Evolutionary conservation across 805 yeast genomes (phyloP).

Genomic region (Candida sonorensis): DNA sequence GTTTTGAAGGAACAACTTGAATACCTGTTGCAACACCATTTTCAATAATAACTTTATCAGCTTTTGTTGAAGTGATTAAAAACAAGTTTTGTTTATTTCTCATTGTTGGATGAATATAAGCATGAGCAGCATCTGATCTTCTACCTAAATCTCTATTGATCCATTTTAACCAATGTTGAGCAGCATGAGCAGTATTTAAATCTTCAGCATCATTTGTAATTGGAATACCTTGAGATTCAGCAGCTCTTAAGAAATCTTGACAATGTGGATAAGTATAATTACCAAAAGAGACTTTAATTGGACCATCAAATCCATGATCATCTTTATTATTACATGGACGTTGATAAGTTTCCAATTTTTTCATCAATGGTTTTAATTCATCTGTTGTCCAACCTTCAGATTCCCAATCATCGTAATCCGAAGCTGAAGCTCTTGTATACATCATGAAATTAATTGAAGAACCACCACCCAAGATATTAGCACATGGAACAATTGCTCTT

Average conservation of each 20-base stretch:
- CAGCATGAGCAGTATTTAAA: conserved; percentile 20
- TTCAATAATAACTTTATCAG: conserved; percentile 22
- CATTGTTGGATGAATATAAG: conserved; percentile 25
- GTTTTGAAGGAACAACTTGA: conserved; percentile 19
- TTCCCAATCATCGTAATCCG: conserved; percentile 26
- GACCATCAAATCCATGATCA: conserved; percentile 26
- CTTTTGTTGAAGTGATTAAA: conserved; percentile 21
- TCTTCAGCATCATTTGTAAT: conserved; percentile 21
- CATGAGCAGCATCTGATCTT: conserved; percentile 26
- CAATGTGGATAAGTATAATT: conserved; percentile 23
- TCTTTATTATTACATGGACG: conserved; percentile 25
- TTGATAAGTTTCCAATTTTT: conserved; percentile 23
- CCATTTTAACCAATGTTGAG: conserved; percentile 26
- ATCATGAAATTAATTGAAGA: conserved; percentile 25
- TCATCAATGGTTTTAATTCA: conserved; percentile 23
- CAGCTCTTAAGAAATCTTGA: conserved; percentile 24
- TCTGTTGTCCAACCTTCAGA: conserved; percentile 24
- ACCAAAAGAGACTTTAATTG: conserved; percentile 26
- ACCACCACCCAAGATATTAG: conserved; percentile 26
- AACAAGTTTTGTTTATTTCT: conserved; percentile 22
- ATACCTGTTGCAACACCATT: conserved; percentile 22
- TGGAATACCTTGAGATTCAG: conserved; percentile 24
- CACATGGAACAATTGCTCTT: conserved; percentile 25
- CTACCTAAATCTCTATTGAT: conserved; percentile 26
- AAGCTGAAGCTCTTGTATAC: conserved; percentile 27